Percentiles rank a stretch among this genome's conserved stretches.
Evolutionary conservation across 306 rosid genomes (phyloP).

Genomic region (Castanospermum australe): DNA sequence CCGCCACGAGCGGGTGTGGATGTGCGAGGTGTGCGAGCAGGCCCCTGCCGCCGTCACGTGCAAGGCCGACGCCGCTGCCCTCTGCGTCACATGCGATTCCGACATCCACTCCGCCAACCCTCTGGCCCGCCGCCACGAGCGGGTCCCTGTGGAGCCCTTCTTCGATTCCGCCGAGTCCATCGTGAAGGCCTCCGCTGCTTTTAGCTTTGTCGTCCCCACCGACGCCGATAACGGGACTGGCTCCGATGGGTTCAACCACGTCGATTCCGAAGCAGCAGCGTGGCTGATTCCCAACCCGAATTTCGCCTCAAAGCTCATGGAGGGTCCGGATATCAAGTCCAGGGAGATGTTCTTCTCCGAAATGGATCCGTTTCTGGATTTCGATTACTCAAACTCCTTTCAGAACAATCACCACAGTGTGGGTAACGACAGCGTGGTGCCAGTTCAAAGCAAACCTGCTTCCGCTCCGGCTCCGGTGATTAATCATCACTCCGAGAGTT

Average conservation of each 20-base stretch:
- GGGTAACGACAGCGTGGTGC: conserved; percentile 78
- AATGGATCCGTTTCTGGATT: conserved; percentile 76
- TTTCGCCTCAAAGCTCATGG: conserved; percentile 49
- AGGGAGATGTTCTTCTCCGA: conserved; percentile 58
- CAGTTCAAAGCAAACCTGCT: conserved; percentile 60
- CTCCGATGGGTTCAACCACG: conserved; percentile 15
- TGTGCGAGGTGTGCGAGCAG: conserved; percentile 95
- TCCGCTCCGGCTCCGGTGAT: conserved; percentile 26
- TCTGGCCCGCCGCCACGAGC: conserved; percentile 88
- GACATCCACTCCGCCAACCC: conserved; percentile 97
- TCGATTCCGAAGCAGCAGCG: conserved; percentile 32
- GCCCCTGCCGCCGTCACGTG: conserved; percentile 93
- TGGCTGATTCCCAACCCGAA: conserved; percentile 61
- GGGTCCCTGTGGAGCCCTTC: conserved; percentile 87
- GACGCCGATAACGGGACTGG: conserved; percentile 15
- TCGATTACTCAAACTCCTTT: conserved; percentile 61
- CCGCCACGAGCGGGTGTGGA: conserved; percentile 89
- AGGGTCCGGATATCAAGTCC: conserved; percentile 57
- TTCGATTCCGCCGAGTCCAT: conserved; percentile 59
- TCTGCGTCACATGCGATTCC: conserved; percentile 85
- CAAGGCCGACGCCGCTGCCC: conserved; percentile 94
- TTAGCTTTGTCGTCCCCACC: conserved; percentile 33
- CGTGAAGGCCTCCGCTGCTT: conserved; percentile 41
- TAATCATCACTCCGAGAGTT: conserved; percentile 45
- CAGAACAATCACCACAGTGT: conserved; percentile 26